phyloP scores from a whole-genome alignment of 2,329 filamentous ascomycete species.

The Plenodomus tracheiphilus region DNA sequence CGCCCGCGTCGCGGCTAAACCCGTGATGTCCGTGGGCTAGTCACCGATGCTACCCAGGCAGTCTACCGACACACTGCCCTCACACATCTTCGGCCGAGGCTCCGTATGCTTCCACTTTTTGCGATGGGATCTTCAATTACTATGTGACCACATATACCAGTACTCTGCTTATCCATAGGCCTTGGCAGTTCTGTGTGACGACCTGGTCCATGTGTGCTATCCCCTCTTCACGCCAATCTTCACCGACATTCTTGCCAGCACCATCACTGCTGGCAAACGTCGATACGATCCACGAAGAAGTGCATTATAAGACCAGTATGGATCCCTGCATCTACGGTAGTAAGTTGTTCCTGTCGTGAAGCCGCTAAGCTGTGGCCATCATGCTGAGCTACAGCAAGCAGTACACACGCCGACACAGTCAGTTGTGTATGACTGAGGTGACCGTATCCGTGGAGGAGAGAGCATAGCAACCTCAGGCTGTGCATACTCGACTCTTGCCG shows the following conservation, averaged over 20 bases:
- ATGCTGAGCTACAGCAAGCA: slow-evolving; percentile 22
- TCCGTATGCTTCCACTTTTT: neutral
- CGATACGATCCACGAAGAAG: neutral
- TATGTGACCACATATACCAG: too few species aligned
- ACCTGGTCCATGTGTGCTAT: slow-evolving; percentile 10
- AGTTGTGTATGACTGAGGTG: slow-evolving; percentile 9
- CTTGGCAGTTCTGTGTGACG: slow-evolving; percentile 14
- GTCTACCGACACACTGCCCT: too few species aligned
- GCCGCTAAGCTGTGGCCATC: slow-evolving; percentile 7
- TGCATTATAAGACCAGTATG: slow-evolving; percentile 12
- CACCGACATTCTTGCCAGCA: slow-evolving; percentile 2
- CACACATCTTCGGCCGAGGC: too few species aligned
- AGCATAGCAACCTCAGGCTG: neutral
- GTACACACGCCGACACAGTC: slow-evolving; percentile 8
- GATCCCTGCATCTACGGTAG: slow-evolving; percentile 12
- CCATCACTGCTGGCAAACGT: slow-evolving; percentile 1
- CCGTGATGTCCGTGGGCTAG: too few species aligned
- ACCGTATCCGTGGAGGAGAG: slow-evolving; percentile 6
- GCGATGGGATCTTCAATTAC: too few species aligned
- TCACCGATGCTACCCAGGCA: too few species aligned
- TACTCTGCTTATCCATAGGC: neutral
- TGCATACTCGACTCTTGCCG: neutral
- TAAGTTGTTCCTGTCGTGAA: slow-evolving; percentile 4
- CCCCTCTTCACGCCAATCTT: slow-evolving; percentile 16
- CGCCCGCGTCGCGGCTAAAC: too few species aligned